Evolutionary conservation across 306 rosid genomes (phyloP).

Genomic region (Ormosia emarginata): DNA sequence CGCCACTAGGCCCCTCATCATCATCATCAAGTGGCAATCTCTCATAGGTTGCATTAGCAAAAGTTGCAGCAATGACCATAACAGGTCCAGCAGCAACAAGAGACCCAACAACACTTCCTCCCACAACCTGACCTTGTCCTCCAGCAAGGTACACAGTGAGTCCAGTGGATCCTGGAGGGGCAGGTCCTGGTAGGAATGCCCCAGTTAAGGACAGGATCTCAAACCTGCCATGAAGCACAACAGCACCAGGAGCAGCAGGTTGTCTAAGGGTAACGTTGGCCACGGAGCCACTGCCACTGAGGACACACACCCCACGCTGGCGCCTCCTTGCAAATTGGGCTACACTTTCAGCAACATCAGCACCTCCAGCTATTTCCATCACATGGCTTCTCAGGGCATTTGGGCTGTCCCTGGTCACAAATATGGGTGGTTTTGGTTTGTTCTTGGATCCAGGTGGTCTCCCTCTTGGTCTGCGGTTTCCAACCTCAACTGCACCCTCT

Average conservation of each 20-base stretch:
- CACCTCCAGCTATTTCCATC: conserved; percentile 83
- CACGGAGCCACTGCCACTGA: conserved; percentile 87
- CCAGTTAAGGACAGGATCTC: conserved; percentile 85
- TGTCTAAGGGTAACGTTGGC: conserved; percentile 86
- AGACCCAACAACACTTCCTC: conserved; percentile 90
- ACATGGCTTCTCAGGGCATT: conserved; percentile 88
- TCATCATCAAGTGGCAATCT: conserved; percentile 88
- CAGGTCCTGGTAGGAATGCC: conserved; percentile 83
- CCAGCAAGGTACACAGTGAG: conserved; percentile 83
- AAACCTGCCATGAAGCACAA: conserved; percentile 87
- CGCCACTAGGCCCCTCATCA: conserved; percentile 51
- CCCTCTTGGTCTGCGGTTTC: conserved; percentile 79
- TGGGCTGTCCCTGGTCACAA: conserved; percentile 84
- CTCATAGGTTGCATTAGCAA: conserved; percentile 91
- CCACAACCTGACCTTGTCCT: conserved; percentile 87
- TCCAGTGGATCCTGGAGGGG: conserved; percentile 84
- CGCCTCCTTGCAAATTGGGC: conserved; percentile 84
- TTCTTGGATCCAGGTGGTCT: conserved; percentile 95
- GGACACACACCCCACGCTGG: conserved; percentile 91
- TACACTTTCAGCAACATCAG: conserved; percentile 81
- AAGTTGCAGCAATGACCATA: conserved; percentile 88
- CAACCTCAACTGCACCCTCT: conserved; percentile 83
- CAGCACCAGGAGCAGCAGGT: conserved; percentile 77
- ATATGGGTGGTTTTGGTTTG: conserved; percentile 92
- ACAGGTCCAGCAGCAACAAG: conserved; percentile 90